Base-by-base conservation (phyloP, 768 basidiomycete species). In the Boletus insuetus region DNA sequence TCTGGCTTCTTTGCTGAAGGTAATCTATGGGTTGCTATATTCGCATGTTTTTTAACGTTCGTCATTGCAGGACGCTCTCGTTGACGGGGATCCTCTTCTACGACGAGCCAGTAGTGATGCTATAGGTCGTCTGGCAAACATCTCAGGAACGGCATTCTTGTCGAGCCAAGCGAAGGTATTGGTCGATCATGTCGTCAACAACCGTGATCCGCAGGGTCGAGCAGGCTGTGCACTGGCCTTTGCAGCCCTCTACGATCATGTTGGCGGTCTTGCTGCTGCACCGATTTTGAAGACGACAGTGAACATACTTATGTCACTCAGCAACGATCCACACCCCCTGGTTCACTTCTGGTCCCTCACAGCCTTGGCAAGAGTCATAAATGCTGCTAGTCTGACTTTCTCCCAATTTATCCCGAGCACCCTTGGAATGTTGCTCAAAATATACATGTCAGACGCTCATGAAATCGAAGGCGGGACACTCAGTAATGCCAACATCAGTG, bases 151-250 rank as follows among this genome's bases (percentile, higher is more conserved):
- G 8, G 81, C 79, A 40, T 96, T 94, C 76, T 77, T 98, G 47
- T 89, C 91, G 1, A 81, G 79, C 43, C 90, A 95, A 69, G 87
- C 93, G 58, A 97, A 97, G 70, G 84, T 84, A 58, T 78, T 98
- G 5, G 94, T 98, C 10, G 90, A 97, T 62, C 89, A 94, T 64
- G 89, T 98, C 22, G 93, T 98, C 53, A 92, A 80, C 71, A 97
- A 98, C 69, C 88, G 96, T 17, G 90, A 96, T 69, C 96, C 97
- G 0, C 81, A 91, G 58, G 87, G 87, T 22, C 85, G 97, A 17
- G 95, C 96, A 16, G 97, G 97, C 0, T 98, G 94, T 67, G 93
- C 94, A 0, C 73, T 94, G 37, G 89, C 95, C 0, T 93, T 98
- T 64, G 93, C 94, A 13, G 83, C 94, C 13, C 91, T 98, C 37